Evolutionary conservation across 78 protist genomes (phyloP), one percentile per base, ranked within the genome.

Genomic region (Anaeramoeba flamelloides): DNA sequence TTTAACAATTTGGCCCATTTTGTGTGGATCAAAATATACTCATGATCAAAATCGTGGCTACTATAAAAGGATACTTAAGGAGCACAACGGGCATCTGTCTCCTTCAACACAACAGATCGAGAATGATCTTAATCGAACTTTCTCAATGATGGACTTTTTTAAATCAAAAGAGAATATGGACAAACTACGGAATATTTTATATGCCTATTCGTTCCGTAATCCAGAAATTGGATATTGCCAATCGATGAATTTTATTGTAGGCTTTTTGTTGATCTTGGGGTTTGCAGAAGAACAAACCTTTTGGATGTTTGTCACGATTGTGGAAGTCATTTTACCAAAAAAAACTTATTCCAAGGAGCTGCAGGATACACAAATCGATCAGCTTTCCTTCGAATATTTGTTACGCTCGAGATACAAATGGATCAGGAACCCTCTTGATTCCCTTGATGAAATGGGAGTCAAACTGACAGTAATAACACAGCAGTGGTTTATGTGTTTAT

Each of bases 191-290:
- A 53, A 53, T 53, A 17, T 89, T 36, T 77, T 89, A 36, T 33
- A 38, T 22, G 90, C 91, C 1, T 89, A 86, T 77, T 79, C 88
- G 36, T 88, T 83, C 85, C 83, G 90, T 77, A 90, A 90, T 76
- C 88, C 85, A 36, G 77, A 38, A 1, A 89, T 91, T 26, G 90
- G 92, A 26, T 91, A 91, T 83, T 91, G 94, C 80, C 94, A 91
- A 69, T 82, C 90, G 77, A 87, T 91, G 90, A 91, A 91, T 77
- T 90, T 89, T 77, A 39, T 91, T 2, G 92, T 76, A 3, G 94
- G 88, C 1, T 41, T 82, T 41, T 82, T 91, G 40, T 84, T 91
- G 39, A n/a, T n/a, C n/a, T 40, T 90, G n/a, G 32, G 41, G 69
- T 84, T 91, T 89, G 82, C 81, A 79, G 94, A 91, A 77, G 89